Evolutionary conservation across 495 filamentous ascomycete genomes (phyloP), one percentile per base, ranked within the genome.

Genomic region (Cladorrhinum samala): DNA sequence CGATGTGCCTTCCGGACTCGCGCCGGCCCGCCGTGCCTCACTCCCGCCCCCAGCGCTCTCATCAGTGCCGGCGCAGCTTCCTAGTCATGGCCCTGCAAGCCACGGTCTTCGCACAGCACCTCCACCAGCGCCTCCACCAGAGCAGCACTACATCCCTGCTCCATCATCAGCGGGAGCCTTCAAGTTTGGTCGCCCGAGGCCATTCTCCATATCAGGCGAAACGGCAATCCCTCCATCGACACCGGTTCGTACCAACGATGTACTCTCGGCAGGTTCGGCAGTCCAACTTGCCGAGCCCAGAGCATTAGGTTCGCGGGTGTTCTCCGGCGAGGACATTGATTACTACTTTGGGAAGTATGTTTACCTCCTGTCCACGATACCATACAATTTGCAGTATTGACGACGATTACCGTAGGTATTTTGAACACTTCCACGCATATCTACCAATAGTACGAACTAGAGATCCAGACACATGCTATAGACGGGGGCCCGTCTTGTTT

Each of bases 331-430:
- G 9, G 72, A 75, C 38, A 70, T 75, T 30, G 64, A 71, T 50
- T 74, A 72, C 48, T 75, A 75, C 45, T 75, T 73, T 55, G 65
- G 71, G 19, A 72, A 72, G 63, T 74, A 52, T 13, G 50, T 37
- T 33, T 33, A 11, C 27, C 11, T 6, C 27, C 27, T 33, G 27
- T n/a, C n/a, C n/a, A 44, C 18, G 8, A 1, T 23, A 18, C 25
- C n/a, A 11, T 45, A 7, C 42, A 9, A 6, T 37, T 13, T 27
- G 16, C 9, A 23, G 19, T 21, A 16, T 75, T 30, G 63, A 69
- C 52, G 73, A 72, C 48, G 74, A 75, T 44, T 74, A 72, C 53
- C 64, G 70, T 20, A 72, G 70, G 62, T 74, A 69, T 49, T 73
- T 75, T 52, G 67, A 74, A 41, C 66, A 64, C 30, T 75, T 69